phyloP scores from a whole-genome alignment of 2,329 filamentous ascomycete genomes.

The Aureobasidium vineae region DNA sequence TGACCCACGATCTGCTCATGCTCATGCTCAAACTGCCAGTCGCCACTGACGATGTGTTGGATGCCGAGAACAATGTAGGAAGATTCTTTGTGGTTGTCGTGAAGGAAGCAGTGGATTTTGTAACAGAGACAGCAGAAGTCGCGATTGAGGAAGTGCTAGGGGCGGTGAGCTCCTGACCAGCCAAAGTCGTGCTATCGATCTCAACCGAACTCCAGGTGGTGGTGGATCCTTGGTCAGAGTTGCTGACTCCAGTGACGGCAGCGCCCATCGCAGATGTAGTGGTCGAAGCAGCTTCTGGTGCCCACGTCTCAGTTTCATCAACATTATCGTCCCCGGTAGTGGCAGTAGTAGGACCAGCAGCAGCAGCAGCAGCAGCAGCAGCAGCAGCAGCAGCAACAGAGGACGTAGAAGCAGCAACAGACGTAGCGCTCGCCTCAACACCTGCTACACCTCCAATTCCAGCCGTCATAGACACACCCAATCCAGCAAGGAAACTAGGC shows the following conservation, averaged over 20 bases:
- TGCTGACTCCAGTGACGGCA: not conserved
- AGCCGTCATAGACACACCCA: conserved; percentile 19
- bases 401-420: not conserved
- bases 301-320: not conserved
- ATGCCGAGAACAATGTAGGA: not conserved
- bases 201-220: not conserved
- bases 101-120: not conserved
- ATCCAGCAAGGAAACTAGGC: conserved; percentile 50
- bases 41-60: not conserved
- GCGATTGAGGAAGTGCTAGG: not conserved
- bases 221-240: not conserved
- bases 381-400: not conserved
- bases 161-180: too few species aligned
- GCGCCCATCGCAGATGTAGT: not conserved
- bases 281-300: not conserved
- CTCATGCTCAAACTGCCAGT: not conserved
- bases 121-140: not conserved
- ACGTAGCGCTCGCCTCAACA: not conserved
- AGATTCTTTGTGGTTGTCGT: not conserved
- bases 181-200: too few species aligned
- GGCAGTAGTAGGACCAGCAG: not conserved
- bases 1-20: conserved; percentile 22
- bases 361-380: not conserved
- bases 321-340: not conserved
- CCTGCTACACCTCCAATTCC: too few species aligned